A percentile compares a stretch with the other conserved stretches of the same genome.
phyloP scores from a whole-genome alignment of 2,329 filamentous ascomycete species.

The Xenoacremonium recifei region DNA sequence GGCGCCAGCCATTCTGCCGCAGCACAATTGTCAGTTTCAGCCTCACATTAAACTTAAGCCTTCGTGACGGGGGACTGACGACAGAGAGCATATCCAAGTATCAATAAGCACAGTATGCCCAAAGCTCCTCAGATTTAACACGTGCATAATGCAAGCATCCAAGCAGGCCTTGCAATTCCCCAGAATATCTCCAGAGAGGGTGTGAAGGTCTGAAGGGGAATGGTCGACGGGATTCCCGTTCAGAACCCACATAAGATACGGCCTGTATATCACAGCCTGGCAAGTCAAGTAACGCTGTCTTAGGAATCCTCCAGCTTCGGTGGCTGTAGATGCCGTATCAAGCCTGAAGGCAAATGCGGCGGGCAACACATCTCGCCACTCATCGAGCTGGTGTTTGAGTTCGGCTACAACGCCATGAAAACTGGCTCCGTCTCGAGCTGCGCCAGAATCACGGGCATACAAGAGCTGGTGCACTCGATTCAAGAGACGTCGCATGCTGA shows the following conservation, averaged over 20 bases:
- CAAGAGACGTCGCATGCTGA: constrained; percentile 48
- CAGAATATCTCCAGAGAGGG: constrained; percentile 33
- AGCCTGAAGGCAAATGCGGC: constrained; percentile 41
- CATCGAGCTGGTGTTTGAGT: constrained; percentile 46
- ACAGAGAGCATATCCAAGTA: constrained; percentile 54
- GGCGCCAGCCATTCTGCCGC: constrained; percentile 43
- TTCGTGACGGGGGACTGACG: constrained; percentile 33
- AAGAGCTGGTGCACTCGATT: constrained; percentile 49
- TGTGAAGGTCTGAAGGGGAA: constrained; percentile 19
- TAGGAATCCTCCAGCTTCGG: constrained; percentile 46
- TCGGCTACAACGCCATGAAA: constrained; percentile 49
- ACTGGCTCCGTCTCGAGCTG: constrained; percentile 40
- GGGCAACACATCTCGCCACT: constrained; percentile 48
- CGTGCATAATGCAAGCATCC: constrained; percentile 47
- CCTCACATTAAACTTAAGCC: not conserved
- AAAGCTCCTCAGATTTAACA: constrained; percentile 46
- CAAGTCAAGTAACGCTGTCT: constrained; percentile 51
- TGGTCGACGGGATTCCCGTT: constrained; percentile 33
- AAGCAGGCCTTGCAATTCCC: constrained; percentile 44
- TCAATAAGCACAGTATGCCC: constrained; percentile 51
- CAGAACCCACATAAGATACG: constrained; percentile 50
- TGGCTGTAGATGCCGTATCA: constrained; percentile 26
- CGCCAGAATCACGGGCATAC: constrained; percentile 45
- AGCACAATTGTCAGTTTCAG: not conserved
- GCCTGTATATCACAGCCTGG: constrained; percentile 50